phyloP scores from a whole-genome alignment of 352 stramenopile species.

The Pythium myriotylum region DNA sequence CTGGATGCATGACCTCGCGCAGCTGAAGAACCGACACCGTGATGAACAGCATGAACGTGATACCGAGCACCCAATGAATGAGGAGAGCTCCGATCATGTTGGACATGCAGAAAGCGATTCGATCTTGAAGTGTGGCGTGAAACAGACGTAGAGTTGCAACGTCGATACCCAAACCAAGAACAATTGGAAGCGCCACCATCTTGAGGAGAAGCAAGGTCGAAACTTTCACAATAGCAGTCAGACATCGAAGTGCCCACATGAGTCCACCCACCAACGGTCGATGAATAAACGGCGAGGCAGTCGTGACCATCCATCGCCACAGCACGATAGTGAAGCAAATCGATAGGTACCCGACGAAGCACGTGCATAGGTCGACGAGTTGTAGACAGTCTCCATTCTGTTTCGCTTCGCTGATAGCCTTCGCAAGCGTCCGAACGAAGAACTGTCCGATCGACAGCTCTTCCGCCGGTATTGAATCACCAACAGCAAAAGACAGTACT shows the following conservation, averaged over 20 bases:
- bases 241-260: slow-evolving; percentile 75
- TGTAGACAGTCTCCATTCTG: slow-evolving; percentile 78
- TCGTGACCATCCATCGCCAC: slow-evolving; percentile 86
- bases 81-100: slow-evolving; percentile 93
- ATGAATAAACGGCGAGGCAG: slow-evolving; percentile 82
- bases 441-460: slow-evolving; percentile 40
- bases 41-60: slow-evolving; percentile 98
- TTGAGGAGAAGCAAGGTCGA: slow-evolving; percentile 96
- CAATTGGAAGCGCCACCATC: slow-evolving; percentile 96
- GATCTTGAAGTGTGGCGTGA: slow-evolving; percentile 68
- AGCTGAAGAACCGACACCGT: slow-evolving; percentile 96
- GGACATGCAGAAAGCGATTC: slow-evolving; percentile 80
- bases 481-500: slow-evolving; percentile 22
- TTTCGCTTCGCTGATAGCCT: slow-evolving; percentile 61
- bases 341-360: slow-evolving; percentile 72
- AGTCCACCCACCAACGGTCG: slow-evolving; percentile 80
- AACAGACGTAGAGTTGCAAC: slow-evolving; percentile 92
- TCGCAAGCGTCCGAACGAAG: slow-evolving; percentile 53
- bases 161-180: slow-evolving; percentile 94
- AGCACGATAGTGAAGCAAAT: slow-evolving; percentile 87
- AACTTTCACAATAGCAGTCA: slow-evolving; percentile 93
- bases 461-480: slow-evolving; percentile 25
- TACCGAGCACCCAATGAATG: slow-evolving; percentile 97
- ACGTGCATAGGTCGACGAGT: slow-evolving; percentile 85
- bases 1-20: slow-evolving; percentile 94